These are phyloP conservation scores for Ceriops zippeliana DNA, from an alignment of 345 rosid species.

Conservation along the genomic window DNA sequence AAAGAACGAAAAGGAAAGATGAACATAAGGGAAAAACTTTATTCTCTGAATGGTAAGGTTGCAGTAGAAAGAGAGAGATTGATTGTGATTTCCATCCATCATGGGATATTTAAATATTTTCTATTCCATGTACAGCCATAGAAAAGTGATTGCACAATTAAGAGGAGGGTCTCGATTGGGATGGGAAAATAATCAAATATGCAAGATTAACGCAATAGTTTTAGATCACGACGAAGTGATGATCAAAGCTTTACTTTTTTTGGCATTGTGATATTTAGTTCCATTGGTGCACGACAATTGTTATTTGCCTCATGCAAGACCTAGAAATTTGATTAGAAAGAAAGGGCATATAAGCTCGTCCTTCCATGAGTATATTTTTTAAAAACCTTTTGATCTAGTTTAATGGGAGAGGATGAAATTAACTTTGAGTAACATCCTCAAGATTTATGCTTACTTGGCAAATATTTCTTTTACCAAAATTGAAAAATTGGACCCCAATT, in stretches of 20 bases:
- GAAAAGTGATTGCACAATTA: not conserved
- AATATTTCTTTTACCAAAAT: too few species aligned
- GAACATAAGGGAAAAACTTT: too few species aligned
- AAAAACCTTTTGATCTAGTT: too few species aligned
- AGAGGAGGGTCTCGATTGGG: not conserved
- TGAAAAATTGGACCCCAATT: too few species aligned
- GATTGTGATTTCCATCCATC: too few species aligned
- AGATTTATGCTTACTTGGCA: too few species aligned
- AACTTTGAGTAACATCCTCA: too few species aligned
- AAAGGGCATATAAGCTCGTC: too few species aligned
- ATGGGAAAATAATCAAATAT: not conserved
- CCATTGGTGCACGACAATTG: not conserved
- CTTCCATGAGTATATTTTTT: not conserved
- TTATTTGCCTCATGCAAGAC: not conserved
- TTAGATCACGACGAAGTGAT: conserved; percentile 25
- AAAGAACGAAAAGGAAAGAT: too few species aligned
- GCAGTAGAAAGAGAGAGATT: not conserved
- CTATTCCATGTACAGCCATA: not conserved
- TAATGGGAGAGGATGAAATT: too few species aligned
- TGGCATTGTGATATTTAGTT: not conserved
- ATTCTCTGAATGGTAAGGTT: not conserved
- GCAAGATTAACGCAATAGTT: not conserved
- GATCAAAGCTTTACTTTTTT: conserved; percentile 19
- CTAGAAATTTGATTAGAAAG: not conserved
- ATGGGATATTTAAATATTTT: too few species aligned